Conservation (phyloP, 768 basidiomycete species). For the Mycena sanguinolenta region DNA sequence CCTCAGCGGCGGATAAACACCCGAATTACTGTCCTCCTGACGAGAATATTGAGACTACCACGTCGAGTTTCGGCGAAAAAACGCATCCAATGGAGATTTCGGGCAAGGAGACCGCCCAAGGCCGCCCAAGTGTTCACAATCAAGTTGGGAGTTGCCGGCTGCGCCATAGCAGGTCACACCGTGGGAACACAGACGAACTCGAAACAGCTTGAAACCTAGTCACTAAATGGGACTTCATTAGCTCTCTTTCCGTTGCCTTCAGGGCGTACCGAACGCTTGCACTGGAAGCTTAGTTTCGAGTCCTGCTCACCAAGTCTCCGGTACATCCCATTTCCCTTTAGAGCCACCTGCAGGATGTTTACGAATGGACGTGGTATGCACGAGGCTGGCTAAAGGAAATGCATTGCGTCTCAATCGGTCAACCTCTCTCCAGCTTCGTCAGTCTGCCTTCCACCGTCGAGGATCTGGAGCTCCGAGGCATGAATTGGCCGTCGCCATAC, state of each 20-base stretch:
- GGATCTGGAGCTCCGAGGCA: conserved; percentile 48
- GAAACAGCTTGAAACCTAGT: conserved; percentile 42
- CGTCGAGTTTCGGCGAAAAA: no score
- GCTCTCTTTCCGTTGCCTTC: conserved; percentile 46
- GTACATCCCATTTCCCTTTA: conserved; percentile 41
- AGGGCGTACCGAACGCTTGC: conserved; percentile 45
- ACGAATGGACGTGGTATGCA: conserved; percentile 43
- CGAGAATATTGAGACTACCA: no score
- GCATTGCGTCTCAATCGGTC: conserved; percentile 44
- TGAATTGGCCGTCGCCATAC: conserved; percentile 49
- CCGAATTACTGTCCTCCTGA: no score
- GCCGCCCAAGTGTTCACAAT: no score
- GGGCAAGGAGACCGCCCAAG: no score
- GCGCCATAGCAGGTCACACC: no score
- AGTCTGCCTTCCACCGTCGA: conserved; percentile 42
- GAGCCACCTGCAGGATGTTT: conserved; percentile 43
- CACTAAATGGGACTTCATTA: conserved; percentile 45
- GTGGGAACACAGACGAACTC: conserved; percentile 31
- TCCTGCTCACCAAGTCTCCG: conserved; percentile 42
- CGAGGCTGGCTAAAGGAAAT: conserved; percentile 44
- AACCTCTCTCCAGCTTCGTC: neutral
- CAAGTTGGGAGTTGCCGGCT: no score
- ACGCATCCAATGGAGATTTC: no score
- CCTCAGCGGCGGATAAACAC: no score
- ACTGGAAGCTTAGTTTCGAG: conserved; percentile 50